phyloP scores from a whole-genome alignment of 1,284 basidiomycete genomes.

The Heterobasidion occidentale region DNA sequence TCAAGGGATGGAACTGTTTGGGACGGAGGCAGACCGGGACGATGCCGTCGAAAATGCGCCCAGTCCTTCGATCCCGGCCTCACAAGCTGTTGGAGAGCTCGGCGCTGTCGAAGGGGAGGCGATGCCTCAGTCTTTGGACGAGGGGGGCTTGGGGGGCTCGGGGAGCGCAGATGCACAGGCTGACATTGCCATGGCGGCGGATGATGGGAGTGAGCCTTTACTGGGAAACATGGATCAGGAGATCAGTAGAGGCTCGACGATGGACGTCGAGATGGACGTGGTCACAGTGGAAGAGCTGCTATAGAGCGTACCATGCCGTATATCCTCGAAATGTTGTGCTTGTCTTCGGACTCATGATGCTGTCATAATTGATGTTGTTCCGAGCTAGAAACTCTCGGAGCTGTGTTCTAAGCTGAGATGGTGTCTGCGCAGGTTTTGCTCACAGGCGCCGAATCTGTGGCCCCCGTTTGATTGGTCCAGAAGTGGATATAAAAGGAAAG shows the following conservation, averaged over 20 bases:
- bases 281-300: neutral
- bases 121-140: neutral
- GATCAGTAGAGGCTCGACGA: neutral
- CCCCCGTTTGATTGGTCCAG: neutral
- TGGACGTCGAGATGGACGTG: neutral
- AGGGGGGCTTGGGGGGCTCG: neutral
- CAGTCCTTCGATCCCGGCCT: neutral
- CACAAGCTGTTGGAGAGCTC: neutral
- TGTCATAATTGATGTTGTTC: neutral
- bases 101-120: neutral
- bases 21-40: neutral
- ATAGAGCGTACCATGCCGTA: neutral
- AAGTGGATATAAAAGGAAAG: neutral
- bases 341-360: neutral
- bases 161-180: neutral
- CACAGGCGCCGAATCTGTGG: neutral
- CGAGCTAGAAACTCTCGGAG: neutral
- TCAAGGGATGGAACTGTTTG: conserved; percentile 1
- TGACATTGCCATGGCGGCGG: neutral
- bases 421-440: neutral
- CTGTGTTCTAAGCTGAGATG: neutral
- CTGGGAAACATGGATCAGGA: neutral
- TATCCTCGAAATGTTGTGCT: neutral
- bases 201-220: neutral
- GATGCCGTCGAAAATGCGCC: conserved; percentile 1